Percentiles rank a stretch among this genome's conserved stretches.
phyloP scores from a whole-genome alignment of 768 basidiomycete genomes.

The Imleria badia region DNA sequence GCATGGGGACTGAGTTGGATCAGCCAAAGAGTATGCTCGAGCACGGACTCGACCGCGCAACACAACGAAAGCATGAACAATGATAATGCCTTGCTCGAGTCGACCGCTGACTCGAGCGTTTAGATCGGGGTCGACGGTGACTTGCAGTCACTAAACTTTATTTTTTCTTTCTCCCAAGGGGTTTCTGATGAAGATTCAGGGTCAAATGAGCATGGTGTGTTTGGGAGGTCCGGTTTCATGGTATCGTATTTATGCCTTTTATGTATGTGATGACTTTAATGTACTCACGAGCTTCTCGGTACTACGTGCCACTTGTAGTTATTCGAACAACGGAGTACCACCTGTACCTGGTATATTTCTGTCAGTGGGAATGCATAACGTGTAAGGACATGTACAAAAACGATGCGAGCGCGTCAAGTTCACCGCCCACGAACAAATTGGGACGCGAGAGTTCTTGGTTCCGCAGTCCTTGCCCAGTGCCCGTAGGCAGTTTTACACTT shows the following conservation, averaged over 20 bases:
- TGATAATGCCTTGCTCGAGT: conserved; percentile 15
- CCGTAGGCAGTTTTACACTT: too few relatives aligned
- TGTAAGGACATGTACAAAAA: too few relatives aligned
- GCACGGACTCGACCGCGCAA: neutral
- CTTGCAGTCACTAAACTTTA: neutral
- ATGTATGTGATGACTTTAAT: conserved; percentile 13
- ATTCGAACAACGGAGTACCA: neutral
- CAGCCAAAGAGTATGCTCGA: conserved; percentile 17
- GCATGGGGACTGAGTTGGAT: conserved; percentile 54
- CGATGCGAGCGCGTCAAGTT: too few relatives aligned
- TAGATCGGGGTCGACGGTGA: conserved; percentile 3
- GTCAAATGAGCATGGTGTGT: neutral
- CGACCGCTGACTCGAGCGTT: neutral
- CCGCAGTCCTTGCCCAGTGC: too few relatives aligned
- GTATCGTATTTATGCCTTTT: neutral
- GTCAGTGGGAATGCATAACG: too few relatives aligned
- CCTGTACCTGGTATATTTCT: too few relatives aligned
- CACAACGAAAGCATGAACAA: neutral
- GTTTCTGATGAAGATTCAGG: neutral
- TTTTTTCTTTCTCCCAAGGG: neutral
- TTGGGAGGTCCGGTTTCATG: neutral
- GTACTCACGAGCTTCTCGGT: conserved; percentile 1
- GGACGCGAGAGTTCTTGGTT: too few relatives aligned
- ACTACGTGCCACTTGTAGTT: neutral
- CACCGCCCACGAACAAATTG: too few relatives aligned